These are phyloP conservation scores for Botrytis squamosa DNA, from an alignment of 2,329 filamentous ascomycete genomes.

Conservation along the genomic window DNA sequence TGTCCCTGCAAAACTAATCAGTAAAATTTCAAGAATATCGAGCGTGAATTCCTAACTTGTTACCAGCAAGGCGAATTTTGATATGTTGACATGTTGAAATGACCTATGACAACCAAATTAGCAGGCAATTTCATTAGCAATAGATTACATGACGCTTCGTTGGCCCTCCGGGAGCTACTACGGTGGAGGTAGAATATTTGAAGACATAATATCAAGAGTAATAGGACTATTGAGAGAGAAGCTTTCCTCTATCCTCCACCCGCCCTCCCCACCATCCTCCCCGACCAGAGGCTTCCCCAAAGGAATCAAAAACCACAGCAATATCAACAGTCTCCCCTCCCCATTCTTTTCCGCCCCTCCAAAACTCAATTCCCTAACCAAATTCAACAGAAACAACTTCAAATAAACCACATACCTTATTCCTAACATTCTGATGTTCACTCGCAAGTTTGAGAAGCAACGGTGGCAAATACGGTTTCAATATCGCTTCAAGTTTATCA, in stretches of 20 bases:
- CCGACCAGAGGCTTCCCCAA: background rate
- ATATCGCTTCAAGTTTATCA: slow-evolving; percentile 72
- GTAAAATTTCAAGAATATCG: slow-evolving; percentile 11
- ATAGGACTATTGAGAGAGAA: background rate
- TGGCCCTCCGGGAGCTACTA: background rate
- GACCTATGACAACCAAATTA: slow-evolving; percentile 45
- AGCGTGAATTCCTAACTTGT: slow-evolving; percentile 34
- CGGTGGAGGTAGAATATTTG: background rate
- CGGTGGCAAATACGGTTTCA: slow-evolving; percentile 77
- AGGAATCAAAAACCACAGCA: background rate
- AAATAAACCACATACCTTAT: slow-evolving; percentile 55
- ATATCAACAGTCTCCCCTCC: background rate
- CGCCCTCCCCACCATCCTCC: background rate
- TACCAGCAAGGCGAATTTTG: slow-evolving; percentile 52
- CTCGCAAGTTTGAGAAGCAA: slow-evolving; percentile 85
- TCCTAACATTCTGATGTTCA: slow-evolving; percentile 74
- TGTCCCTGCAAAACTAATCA: slow-evolving; percentile 39
- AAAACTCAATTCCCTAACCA: background rate
- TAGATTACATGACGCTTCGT: background rate
- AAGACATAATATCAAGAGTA: background rate
- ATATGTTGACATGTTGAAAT: slow-evolving; percentile 71
- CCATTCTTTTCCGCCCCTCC: background rate
- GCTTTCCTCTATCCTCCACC: background rate
- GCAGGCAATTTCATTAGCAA: background rate
- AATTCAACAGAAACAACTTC: background rate